Evolutionary conservation across 768 basidiomycete species (phyloP).

Genomic region (Leucocoprinus birnbaumii): DNA sequence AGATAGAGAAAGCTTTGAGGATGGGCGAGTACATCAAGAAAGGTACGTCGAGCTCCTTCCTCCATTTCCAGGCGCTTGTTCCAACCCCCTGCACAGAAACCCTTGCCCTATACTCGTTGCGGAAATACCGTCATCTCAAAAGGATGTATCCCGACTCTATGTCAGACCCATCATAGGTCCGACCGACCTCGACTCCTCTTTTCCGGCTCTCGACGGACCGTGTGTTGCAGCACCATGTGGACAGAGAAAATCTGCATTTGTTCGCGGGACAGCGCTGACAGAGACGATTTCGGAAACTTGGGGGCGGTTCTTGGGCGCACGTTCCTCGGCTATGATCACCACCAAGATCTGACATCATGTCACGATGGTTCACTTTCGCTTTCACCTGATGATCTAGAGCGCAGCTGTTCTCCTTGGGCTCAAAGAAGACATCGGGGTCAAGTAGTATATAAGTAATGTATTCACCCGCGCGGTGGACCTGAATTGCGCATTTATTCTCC

Average conservation of each 20-base stretch:
- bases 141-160: constrained; percentile 55
- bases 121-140: constrained; percentile 81
- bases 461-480: no score
- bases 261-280: neutral
- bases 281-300: no score
- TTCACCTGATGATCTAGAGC: neutral
- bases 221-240: neutral
- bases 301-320: constrained; percentile 5
- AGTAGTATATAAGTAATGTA: no score
- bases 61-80: neutral
- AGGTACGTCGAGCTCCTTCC: constrained; percentile 41
- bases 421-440: no score
- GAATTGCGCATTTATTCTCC: no score
- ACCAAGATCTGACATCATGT: constrained; percentile 1
- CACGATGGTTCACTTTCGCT: constrained; percentile 3
- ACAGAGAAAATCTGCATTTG: neutral
- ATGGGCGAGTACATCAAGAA: constrained; percentile 85
- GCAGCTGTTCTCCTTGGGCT: no score
- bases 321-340: constrained; percentile 8
- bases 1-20: constrained; percentile 73
- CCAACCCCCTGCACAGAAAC: constrained; percentile 52
- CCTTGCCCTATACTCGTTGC: constrained; percentile 74
- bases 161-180: constrained; percentile 20
- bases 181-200: neutral
- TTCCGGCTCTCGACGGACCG: neutral